A percentile compares a stretch with the other conserved stretches of the same genome.
phyloP scores from a whole-genome alignment of 2,329 filamentous ascomycete genomes.

The Phaeosphaeriaceae sp. region DNA sequence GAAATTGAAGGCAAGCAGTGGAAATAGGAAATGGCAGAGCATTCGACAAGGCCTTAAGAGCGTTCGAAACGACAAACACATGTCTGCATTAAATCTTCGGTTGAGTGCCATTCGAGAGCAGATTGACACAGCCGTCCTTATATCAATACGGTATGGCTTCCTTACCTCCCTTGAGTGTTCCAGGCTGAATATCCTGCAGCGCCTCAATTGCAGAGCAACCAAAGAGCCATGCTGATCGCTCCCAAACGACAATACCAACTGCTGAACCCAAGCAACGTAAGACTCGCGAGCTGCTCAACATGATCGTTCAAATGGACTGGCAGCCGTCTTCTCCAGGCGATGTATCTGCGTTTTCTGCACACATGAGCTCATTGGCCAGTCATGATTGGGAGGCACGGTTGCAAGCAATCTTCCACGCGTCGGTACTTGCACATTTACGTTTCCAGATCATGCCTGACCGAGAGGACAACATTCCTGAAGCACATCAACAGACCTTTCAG shows the following conservation, averaged over 20 bases:
- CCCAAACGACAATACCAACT: too few species aligned
- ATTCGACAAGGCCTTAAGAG: neutral
- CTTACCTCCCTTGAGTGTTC: neutral
- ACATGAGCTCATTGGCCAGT: neutral
- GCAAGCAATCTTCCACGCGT: too few species aligned
- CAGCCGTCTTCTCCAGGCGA: neutral
- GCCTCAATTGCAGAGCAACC: neutral
- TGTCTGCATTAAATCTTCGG: neutral
- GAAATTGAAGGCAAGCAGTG: neutral
- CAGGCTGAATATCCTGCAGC: neutral
- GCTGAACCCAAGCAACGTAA: neutral
- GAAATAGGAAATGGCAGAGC: neutral
- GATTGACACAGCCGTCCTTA: neutral
- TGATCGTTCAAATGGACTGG: neutral
- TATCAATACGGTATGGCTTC: neutral
- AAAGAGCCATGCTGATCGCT: too few species aligned
- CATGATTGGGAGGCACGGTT: neutral
- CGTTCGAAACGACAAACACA: neutral
- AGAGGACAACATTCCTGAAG: constrained; percentile 10
- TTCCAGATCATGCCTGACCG: neutral
- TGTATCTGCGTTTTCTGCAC: neutral
- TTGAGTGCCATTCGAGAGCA: neutral
- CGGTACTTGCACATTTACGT: neutral
- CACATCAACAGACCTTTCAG: constrained; percentile 11
- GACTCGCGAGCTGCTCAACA: neutral